Base-by-base conservation (phyloP, 139 green algal genomes). In the Chlamydomonas sp. region DNA sequence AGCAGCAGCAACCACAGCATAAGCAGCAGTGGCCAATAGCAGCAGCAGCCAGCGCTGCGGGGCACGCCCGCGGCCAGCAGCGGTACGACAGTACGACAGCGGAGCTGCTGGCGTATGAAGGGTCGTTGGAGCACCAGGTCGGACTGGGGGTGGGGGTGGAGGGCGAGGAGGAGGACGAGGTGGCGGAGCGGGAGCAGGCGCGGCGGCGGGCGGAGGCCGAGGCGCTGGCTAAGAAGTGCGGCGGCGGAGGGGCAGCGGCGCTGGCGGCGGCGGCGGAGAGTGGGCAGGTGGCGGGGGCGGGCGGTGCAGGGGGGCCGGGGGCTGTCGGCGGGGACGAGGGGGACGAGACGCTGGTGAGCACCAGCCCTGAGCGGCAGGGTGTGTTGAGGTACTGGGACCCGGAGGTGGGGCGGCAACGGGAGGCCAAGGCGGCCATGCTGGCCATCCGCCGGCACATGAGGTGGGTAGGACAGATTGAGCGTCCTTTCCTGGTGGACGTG, bases 361-460 rank as follows among this genome's bases (percentile, higher is more conserved):
- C 75, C 66, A 58, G 49, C 57, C 61, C 76, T 17, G 59, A 67
- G 67, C 81, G 77, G 18, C 80, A 78, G 72, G 67, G 69, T 75
- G 76, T 91, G 81, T 63, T 76, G 12, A 84, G 77, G 63, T 86
- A 90, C 61, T 92, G 81, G 80, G 87, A 94, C 79, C 76, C 89
- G 0, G 88, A 92, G 76, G 77, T 91, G 20, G 79, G 88, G 63
- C 83, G 79, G 64, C 90, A 94, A 83, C 92, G 90, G 80, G 82
- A 93, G 57, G 89, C 94, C 5, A 92, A 90, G 72, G 89, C 92
- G 72, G 92, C 93, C 16, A 85, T 92, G 79, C 83, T 97, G 60
- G 95, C 95, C 0, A 88, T 94, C 7, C 80, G 92, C 57, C 61
- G 80, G 58, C 90, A 94, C 63, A 80, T 93, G 58, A 89, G 73